Evolutionary conservation across 2,329 filamentous ascomycete genomes (phyloP).

Genomic region (Ophiosphaerella herpotricha): DNA sequence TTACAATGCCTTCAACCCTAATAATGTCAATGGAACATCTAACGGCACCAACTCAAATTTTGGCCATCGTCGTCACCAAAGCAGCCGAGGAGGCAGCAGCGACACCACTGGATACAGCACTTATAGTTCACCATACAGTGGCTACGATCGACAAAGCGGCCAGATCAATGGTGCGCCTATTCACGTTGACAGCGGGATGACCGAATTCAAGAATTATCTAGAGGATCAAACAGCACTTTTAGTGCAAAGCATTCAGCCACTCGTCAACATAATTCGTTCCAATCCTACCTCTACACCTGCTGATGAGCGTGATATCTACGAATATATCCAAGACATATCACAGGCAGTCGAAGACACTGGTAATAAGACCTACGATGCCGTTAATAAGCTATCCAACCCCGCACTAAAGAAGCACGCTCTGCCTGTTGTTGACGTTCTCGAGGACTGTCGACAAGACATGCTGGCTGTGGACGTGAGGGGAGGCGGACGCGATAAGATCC

Average conservation of each 20-base stretch:
- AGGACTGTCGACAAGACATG: constrained; percentile 67
- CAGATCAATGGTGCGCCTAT: constrained; percentile 28
- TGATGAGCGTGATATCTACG: constrained; percentile 59
- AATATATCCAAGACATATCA: constrained; percentile 72
- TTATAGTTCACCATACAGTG: constrained; percentile 44
- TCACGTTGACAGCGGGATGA: constrained; percentile 48
- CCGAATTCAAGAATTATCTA: constrained; percentile 73
- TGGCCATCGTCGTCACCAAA: constrained; percentile 32
- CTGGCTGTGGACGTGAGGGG: constrained; percentile 64
- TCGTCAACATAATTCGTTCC: constrained; percentile 70
- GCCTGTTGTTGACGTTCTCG: constrained; percentile 61
- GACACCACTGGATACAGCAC: constrained; percentile 41
- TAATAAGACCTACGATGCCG: constrained; percentile 62
- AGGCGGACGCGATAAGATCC: constrained; percentile 67
- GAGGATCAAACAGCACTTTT: constrained; percentile 81
- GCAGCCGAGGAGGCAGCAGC: constrained; percentile 44
- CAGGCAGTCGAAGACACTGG: constrained; percentile 73
- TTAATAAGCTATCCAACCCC: constrained; percentile 54
- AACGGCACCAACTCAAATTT: constrained; percentile 11
- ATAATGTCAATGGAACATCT: constrained; percentile 23
- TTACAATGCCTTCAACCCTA: constrained; percentile 27
- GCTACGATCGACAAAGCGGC: constrained; percentile 41
- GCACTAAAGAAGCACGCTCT: constrained; percentile 57
- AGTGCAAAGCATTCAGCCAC: constrained; percentile 79
- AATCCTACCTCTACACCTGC: constrained; percentile 31